These are phyloP conservation scores for Ogataea salicorniae DNA, from an alignment of 805 yeast species.

Conservation along the genomic window DNA sequence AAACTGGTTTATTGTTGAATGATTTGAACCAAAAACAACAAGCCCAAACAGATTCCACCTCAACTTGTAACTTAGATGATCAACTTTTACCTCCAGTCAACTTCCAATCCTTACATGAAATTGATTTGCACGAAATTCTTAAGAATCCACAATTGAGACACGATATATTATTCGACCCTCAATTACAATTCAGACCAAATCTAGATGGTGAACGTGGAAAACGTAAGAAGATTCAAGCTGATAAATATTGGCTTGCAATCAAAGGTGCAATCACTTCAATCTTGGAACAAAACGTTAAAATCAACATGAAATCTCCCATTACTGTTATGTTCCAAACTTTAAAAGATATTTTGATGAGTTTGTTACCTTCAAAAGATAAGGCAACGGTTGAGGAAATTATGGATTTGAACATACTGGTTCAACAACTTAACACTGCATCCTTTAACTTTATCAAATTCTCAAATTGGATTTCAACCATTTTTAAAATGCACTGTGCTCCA, in stretches of 20 bases:
- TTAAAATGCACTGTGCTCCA: conserved; percentile 91
- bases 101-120: conserved; percentile 73
- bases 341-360: conserved; percentile 64
- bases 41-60: neutral
- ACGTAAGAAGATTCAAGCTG: conserved; percentile 68
- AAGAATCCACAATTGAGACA: conserved; percentile 91
- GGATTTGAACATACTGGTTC: conserved; percentile 71
- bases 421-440: conserved; percentile 67
- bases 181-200: conserved; percentile 85
- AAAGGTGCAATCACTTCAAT: conserved; percentile 56
- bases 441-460: conserved; percentile 68
- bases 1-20: conserved; percentile 12
- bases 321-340: conserved; percentile 74
- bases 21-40: conserved; percentile 17
- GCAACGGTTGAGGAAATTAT: conserved; percentile 61
- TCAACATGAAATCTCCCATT: conserved; percentile 31
- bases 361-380: conserved; percentile 75
- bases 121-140: conserved; percentile 81
- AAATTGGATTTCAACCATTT: conserved; percentile 67
- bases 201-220: conserved; percentile 87
- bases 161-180: conserved; percentile 89
- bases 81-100: conserved; percentile 69
- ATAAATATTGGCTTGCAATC: conserved; percentile 79
- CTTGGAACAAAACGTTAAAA: conserved; percentile 10
- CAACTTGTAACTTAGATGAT: conserved; percentile 11